These are phyloP conservation scores for Phoenix dactylifera DNA, from an alignment of 176 grass and related monocot species.

Conservation along the genomic window DNA sequence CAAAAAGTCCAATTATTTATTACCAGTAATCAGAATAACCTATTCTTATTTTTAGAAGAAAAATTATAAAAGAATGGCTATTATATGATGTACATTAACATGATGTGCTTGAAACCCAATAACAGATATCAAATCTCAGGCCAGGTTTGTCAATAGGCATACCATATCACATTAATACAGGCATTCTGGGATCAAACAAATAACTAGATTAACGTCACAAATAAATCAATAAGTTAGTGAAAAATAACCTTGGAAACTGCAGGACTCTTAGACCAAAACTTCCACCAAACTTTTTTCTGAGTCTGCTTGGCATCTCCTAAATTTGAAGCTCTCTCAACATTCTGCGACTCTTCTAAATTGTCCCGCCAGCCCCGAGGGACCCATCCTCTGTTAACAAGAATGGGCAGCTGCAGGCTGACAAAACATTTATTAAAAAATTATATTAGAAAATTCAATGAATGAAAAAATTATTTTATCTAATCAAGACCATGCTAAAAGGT, in stretches of 20 bases:
- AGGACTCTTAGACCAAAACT: conserved; percentile 68
- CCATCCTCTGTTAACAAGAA: conserved; percentile 98
- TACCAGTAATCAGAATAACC: too few relatives aligned
- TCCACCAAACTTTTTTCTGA: conserved; percentile 68
- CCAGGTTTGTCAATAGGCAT: too few relatives aligned
- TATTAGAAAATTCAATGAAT: not conserved
- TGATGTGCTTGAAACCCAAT: too few relatives aligned
- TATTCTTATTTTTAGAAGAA: too few relatives aligned
- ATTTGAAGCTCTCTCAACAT: conserved; percentile 29
- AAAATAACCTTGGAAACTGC: conserved; percentile 41
- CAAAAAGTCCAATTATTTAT: too few relatives aligned
- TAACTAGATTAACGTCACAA: not conserved
- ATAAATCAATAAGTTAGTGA: conserved; percentile 10
- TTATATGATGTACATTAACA: too few relatives aligned
- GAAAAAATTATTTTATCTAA: not conserved
- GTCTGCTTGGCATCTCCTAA: conserved; percentile 13
- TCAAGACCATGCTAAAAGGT: not conserved
- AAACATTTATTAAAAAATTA: conserved; percentile 42
- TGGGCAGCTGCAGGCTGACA: conserved; percentile 74
- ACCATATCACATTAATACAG: not conserved
- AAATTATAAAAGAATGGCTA: too few relatives aligned
- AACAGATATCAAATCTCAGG: too few relatives aligned
- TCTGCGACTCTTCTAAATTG: conserved; percentile 32
- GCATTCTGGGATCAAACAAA: not conserved
- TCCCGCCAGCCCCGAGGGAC: conserved; percentile 72